Conservation (phyloP, 495 filamentous ascomycete species). For the Bathelium albidoporum region DNA sequence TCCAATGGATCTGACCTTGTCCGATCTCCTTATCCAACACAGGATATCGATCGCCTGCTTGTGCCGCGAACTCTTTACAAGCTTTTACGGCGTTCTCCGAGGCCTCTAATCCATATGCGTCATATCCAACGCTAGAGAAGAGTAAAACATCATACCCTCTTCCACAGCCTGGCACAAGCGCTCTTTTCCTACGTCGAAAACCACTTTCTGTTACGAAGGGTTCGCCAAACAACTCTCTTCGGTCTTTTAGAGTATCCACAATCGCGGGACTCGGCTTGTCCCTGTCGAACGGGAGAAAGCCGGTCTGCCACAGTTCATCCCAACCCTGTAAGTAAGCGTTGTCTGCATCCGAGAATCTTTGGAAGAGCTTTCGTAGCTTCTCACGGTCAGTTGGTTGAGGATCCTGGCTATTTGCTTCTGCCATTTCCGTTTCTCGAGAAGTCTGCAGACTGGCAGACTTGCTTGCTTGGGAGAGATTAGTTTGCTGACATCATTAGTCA, state of each 20-base stretch:
- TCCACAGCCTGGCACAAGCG: conserved; percentile 54
- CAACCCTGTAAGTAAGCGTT: conserved; percentile 29
- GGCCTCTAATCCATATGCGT: conserved; percentile 63
- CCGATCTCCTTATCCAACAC: conserved; percentile 35
- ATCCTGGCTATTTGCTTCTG: not conserved
- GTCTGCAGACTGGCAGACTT: no score
- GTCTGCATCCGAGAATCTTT: not conserved
- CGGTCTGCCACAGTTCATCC: conserved; percentile 55
- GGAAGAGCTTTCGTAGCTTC: conserved; percentile 23
- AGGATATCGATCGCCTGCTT: conserved; percentile 31
- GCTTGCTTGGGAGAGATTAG: not conserved
- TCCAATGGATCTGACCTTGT: conserved; percentile 47
- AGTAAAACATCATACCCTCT: conserved; percentile 36
- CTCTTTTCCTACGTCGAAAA: conserved; percentile 25
- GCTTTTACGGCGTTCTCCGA: conserved; percentile 46
- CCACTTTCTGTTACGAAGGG: conserved; percentile 30
- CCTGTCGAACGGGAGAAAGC: conserved; percentile 59
- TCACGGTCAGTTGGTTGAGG: conserved; percentile 3
- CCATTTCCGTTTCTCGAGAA: not conserved
- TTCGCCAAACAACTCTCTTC: conserved; percentile 37
- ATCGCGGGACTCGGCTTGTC: conserved; percentile 57
- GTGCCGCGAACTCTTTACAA: conserved; percentile 38
- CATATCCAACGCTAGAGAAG: conserved; percentile 26
- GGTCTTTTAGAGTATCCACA: conserved; percentile 46
- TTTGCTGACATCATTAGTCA: not conserved